Conservation (phyloP, 1,284 basidiomycete genomes). For the Takashimella tepidaria region DNA sequence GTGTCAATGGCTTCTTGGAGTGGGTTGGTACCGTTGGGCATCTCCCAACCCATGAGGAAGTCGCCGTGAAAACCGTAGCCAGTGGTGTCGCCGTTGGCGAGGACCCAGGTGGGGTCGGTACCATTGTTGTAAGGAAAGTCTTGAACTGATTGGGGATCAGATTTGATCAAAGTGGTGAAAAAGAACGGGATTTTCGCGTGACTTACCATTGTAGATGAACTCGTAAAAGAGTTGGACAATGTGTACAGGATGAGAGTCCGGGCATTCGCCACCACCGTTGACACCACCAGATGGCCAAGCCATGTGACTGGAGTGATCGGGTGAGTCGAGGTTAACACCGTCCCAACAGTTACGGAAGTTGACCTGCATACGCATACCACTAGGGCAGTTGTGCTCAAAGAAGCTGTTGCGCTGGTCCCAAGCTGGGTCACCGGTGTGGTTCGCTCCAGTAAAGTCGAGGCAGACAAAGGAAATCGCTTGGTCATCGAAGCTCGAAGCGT, state of each 20-base stretch:
- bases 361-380: conserved; percentile 48
- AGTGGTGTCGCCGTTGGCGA: conserved; percentile 46
- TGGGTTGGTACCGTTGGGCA: conserved; percentile 35
- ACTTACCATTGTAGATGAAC: conserved; percentile 24
- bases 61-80: conserved; percentile 47
- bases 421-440: conserved; percentile 27
- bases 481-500: conserved; percentile 24
- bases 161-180: no score
- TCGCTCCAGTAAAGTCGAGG: conserved; percentile 36
- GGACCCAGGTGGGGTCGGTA: conserved; percentile 34
- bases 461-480: conserved; percentile 48
- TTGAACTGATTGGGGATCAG: conserved; percentile 12
- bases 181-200: no score
- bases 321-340: conserved; percentile 48
- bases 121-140: conserved; percentile 34
- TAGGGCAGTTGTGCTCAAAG: conserved; percentile 42
- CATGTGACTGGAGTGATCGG: conserved; percentile 49
- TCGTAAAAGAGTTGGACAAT: conserved; percentile 47
- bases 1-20: conserved; percentile 40
- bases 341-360: conserved; percentile 49
- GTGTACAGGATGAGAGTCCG: conserved; percentile 35
- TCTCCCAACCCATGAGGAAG: conserved; percentile 46
- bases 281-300: conserved; percentile 42
- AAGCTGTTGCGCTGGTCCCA: conserved; percentile 41
- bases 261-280: conserved; percentile 46